Base-by-base conservation (phyloP, 1,139 yeast genomes). In the Lodderomyces oxycetoniae region DNA sequence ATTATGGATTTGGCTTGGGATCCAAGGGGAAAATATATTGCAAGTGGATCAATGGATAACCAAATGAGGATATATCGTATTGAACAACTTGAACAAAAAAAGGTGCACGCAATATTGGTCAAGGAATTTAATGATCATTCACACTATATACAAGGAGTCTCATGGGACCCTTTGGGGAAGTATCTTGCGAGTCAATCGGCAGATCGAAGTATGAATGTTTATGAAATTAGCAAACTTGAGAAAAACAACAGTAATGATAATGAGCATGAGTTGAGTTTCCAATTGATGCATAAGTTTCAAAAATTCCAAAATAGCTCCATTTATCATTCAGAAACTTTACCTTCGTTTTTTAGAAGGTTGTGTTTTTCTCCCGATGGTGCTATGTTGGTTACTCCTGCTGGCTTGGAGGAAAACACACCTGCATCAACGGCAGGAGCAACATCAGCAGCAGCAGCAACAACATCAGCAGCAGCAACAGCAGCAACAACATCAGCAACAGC, bases 1-100 rank as follows among this genome's bases (percentile, higher is more conserved):
- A 79, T 91, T 13, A 88, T 89, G 56, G 98, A 91, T 53, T 55
- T 91, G 3, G 74, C 84, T 10, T 91, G 98, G 98, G 82, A 94
- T 2, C 96, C 97, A 0, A 6, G 7, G 14, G 26, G 83, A 1
- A 67, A 64, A 37, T 80, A 71, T 50, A 64, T 91, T 16, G 78
- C 84, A n/a, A 77, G 93, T 2, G 98, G 96, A 1, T 80, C 95
- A 8, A 87, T 91, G 87, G 96, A 91, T 56, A 87, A 88, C 48
- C 68, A 77, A 8, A 74, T 89, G 4, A 66, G 95, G 30, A 69
- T 91, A 0, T 86, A 80, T 50, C 39, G 38, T n/a, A 24, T 38
- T 22, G 31, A 14, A 11, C 8, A 5, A 8, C n/a, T 5, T 23
- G 14, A 17, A 32, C 17, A 20, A 74, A 24, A 10, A 6, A 24